Percentiles rank a stretch among this genome's conserved stretches.
phyloP scores from a whole-genome alignment of 768 basidiomycete species.

The Collybia nuda region DNA sequence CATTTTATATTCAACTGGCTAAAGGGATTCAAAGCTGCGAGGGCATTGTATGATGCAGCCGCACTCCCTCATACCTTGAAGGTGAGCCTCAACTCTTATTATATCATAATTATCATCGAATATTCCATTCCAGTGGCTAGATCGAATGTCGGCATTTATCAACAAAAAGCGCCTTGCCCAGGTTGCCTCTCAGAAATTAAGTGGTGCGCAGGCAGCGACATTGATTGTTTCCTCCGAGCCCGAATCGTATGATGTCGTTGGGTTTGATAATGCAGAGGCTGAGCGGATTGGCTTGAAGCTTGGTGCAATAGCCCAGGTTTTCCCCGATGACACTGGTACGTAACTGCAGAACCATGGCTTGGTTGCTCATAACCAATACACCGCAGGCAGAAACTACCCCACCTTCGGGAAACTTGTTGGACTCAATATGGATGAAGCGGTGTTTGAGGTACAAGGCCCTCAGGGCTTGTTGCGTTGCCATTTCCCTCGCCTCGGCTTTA shows the following conservation, averaged over 20 bases:
- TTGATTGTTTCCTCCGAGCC: conserved; percentile 33
- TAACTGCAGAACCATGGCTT: background rate
- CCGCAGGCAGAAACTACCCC: conserved; percentile 35
- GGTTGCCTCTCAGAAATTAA: conserved; percentile 24
- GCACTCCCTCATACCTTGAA: conserved; percentile 39
- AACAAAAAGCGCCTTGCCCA: conserved; percentile 24
- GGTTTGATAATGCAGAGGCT: conserved; percentile 47
- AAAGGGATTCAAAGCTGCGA: conserved; percentile 29
- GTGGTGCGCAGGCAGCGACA: conserved; percentile 42
- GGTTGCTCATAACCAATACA: background rate
- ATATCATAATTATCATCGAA: background rate
- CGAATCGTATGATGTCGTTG: conserved; percentile 38
- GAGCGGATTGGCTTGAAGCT: conserved; percentile 36
- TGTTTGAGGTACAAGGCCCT: conserved; percentile 42
- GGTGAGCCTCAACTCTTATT: conserved; percentile 24
- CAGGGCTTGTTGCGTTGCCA: conserved; percentile 46
- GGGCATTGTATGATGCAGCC: conserved; percentile 33
- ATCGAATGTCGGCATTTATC: conserved; percentile 35
- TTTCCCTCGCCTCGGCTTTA: conserved; percentile 50
- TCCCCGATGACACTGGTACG: conserved; percentile 50
- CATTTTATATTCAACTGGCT: conserved; percentile 51
- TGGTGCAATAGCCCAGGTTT: conserved; percentile 38
- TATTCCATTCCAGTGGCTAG: conserved; percentile 41
- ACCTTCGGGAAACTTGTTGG: conserved; percentile 52
- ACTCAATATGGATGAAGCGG: conserved; percentile 46